Evolutionary conservation across 805 yeast genomes (phyloP).

Genomic region (Schwanniomyces sp.): DNA sequence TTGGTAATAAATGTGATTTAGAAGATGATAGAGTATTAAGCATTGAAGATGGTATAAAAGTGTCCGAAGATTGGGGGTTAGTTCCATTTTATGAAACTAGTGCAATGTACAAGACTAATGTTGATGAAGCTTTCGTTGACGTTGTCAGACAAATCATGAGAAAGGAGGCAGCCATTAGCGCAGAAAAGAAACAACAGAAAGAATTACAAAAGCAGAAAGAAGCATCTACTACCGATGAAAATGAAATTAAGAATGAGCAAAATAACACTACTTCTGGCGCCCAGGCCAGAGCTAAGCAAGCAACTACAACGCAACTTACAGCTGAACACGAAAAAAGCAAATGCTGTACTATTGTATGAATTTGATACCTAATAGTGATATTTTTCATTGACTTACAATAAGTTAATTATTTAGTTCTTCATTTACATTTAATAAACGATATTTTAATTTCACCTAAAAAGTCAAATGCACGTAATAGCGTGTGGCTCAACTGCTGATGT

Average conservation of each 20-base stretch:
- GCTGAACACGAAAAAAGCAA: slow-evolving; percentile 12
- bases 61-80: slow-evolving; percentile 83
- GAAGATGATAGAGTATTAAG: slow-evolving; percentile 70
- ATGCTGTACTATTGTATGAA: slow-evolving; percentile 32
- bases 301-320: slow-evolving; percentile 14
- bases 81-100: slow-evolving; percentile 92
- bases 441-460: background rate
- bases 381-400: background rate
- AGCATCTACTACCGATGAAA: slow-evolving; percentile 3
- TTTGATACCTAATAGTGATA: background rate
- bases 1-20: slow-evolving; percentile 90
- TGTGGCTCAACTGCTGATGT: background rate
- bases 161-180: slow-evolving; percentile 54
- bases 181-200: slow-evolving; percentile 45
- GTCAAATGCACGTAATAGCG: too few relatives aligned
- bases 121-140: slow-evolving; percentile 87
- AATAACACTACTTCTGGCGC: slow-evolving; percentile 1
- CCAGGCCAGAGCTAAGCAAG: slow-evolving; percentile 6
- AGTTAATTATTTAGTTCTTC: background rate
- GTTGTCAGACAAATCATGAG: slow-evolving; percentile 87
- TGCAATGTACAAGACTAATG: slow-evolving; percentile 87
- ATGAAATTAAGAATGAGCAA: slow-evolving; percentile 5
- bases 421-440: background rate
- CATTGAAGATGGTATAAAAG: slow-evolving; percentile 79
- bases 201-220: slow-evolving; percentile 39